Base-by-base conservation (phyloP, 2,329 filamentous ascomycete species). In the Arthrobotrys musiformis region DNA sequence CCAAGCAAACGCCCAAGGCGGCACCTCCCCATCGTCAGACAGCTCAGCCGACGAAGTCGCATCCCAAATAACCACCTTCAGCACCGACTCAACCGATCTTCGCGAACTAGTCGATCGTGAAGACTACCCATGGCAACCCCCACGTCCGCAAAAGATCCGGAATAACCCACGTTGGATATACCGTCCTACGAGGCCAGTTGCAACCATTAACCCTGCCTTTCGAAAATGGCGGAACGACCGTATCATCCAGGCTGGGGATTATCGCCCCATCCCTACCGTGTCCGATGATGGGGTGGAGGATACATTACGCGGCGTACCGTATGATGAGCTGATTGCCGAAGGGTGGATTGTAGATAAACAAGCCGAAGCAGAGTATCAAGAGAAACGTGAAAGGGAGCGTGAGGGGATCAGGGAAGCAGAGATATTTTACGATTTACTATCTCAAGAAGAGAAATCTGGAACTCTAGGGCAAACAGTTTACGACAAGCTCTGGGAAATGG, bases 211-310 rank as follows among this genome's bases (percentile, higher is more conserved):
- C 15, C 8, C 9, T 4, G 0, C 13, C 4, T 72, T 48, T 22
- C 3, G 68, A 24, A 62, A 42, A 28, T 73, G 50, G 50, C 69
- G 69, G 13, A 73, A 73, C 22, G 13, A n/a, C n/a, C 58, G 68
- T 8, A 33, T 74, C 4, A 28, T 17, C 15, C 19, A 26, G 4
- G 62, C 70, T 1, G 40, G 60, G 22, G 70, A 74, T 24, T 74
- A 74, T 26, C 64, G 62, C 19, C 58, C 33, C n/a, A 17, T 74
- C 17, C 52, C 62, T 17, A 22, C 15, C 3, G 9, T 28, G 54
- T 17, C 37, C n/a, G 11, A 19, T 28, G 2, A 35, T 13, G 50
- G 50, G 4, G 26, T 19, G 3, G 50, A 17, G 7, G n/a, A n/a
- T 66, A 48, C 22, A 30, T 15, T n/a, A n/a, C 22, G 11, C 22